phyloP scores from a whole-genome alignment of 2,329 filamentous ascomycete species.

The Juglanconis oblonga region DNA sequence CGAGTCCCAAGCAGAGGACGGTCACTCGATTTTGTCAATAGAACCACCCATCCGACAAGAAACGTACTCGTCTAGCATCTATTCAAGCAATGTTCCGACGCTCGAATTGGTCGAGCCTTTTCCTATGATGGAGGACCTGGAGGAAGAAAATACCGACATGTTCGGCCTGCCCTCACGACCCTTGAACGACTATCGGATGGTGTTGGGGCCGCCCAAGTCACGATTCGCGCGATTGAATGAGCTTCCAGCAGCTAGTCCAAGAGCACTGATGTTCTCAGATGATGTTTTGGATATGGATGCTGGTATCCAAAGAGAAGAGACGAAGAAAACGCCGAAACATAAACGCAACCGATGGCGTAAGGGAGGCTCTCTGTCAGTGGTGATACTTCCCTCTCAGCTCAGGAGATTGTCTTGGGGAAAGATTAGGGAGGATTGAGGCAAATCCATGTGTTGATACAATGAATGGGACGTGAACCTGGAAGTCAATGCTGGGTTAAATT shows the following conservation, averaged over 20 bases:
- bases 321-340: neutral
- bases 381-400: neutral
- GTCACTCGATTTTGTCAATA: neutral
- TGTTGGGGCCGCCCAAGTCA: conserved; percentile 5
- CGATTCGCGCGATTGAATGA: conserved; percentile 14
- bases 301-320: neutral
- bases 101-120: neutral
- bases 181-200: neutral
- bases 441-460: too few species aligned
- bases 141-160: neutral
- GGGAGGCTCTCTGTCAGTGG: neutral
- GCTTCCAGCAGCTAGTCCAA: conserved; percentile 4
- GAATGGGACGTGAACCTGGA: too few species aligned
- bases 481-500: too few species aligned
- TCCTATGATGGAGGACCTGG: neutral
- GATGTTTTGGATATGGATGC: neutral
- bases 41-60: neutral
- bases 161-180: conserved; percentile 4
- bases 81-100: neutral
- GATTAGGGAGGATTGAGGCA: neutral
- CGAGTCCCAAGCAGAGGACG: neutral
- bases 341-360: neutral
- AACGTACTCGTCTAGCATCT: conserved; percentile 10
- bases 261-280: neutral
- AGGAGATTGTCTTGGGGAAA: neutral